Percentiles rank a stretch among this genome's conserved stretches.
Evolutionary conservation across 345 rosid genomes (phyloP).

Genomic region (Cardiospermum halicacabum): DNA sequence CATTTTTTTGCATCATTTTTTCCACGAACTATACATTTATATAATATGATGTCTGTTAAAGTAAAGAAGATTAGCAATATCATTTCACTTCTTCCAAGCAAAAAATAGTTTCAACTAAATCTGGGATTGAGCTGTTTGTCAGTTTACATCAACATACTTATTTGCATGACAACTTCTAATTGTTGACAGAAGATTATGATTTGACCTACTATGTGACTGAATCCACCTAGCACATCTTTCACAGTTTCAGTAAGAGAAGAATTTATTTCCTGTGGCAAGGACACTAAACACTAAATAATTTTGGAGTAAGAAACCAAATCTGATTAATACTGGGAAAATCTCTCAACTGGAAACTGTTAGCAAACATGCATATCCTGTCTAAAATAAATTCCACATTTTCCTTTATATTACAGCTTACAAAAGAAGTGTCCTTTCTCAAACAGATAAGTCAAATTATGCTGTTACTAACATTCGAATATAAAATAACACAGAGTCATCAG

Average conservation of each 20-base stretch:
- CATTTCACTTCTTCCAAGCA: neutral
- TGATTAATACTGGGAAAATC: neutral
- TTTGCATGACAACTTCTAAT: neutral
- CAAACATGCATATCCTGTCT: neutral
- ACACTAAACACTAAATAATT: neutral
- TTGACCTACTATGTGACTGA: neutral
- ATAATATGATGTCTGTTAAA: too few relatives aligned
- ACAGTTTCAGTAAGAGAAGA: neutral
- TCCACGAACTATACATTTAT: too few relatives aligned
- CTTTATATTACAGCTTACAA: neutral
- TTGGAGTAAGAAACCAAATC: neutral
- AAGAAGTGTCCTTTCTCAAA: neutral
- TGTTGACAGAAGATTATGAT: neutral
- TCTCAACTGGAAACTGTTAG: neutral
- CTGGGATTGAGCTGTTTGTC: neutral
- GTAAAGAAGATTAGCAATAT: neutral
- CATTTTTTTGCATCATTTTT: too few relatives aligned
- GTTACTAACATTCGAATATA: neutral
- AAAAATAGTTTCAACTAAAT: neutral
- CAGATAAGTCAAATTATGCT: neutral
- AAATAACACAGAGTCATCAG: conserved; percentile 6
- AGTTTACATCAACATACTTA: conserved; percentile 1
- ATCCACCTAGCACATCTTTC: neutral
- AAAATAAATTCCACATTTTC: neutral
- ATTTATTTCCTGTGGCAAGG: neutral